Percentiles rank a stretch among this genome's conserved stretches.
phyloP scores from a whole-genome alignment of 169 alveolate species.

The Plasmodium chabaudi region DNA sequence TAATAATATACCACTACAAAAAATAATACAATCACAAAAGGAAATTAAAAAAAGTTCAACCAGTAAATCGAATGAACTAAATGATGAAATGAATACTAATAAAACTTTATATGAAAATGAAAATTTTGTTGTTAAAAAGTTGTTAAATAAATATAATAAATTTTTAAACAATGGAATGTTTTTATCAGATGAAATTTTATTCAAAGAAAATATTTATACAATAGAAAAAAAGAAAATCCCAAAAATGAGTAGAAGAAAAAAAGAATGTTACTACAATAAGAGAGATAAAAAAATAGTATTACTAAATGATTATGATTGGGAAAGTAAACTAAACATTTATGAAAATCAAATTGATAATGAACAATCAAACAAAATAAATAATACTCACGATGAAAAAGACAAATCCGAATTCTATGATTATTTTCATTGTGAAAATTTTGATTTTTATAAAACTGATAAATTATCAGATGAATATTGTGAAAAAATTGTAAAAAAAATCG shows the following conservation, averaged over 20 bases:
- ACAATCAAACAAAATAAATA: not conserved
- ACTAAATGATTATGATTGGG: slow-evolving; percentile 17
- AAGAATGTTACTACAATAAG: slow-evolving; percentile 36
- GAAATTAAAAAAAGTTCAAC: not conserved
- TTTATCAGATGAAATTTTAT: slow-evolving; percentile 33
- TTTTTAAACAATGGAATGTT: slow-evolving; percentile 42
- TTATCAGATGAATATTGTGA: slow-evolving; percentile 53
- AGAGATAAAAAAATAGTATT: slow-evolving; percentile 5
- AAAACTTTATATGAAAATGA: slow-evolving; percentile 51
- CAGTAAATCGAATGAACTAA: not conserved
- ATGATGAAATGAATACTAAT: slow-evolving; percentile 8
- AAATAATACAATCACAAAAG: too few species aligned
- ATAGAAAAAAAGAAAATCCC: slow-evolving; percentile 18
- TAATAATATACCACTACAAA: not conserved
- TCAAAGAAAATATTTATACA: slow-evolving; percentile 13
- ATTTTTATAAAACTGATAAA: slow-evolving; percentile 35
- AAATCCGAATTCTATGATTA: slow-evolving; percentile 38
- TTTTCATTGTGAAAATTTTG: slow-evolving; percentile 37
- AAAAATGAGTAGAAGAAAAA: slow-evolving; percentile 27
- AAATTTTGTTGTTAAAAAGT: slow-evolving; percentile 12
- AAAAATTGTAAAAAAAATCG: slow-evolving; percentile 33
- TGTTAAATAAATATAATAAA: slow-evolving; percentile 29
- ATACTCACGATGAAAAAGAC: slow-evolving; percentile 3
- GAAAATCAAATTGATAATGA: not conserved
- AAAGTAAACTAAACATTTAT: not conserved